Evolutionary conservation across 371 early-diverging fungal species (phyloP).

Genomic region (Syncephalastrum sp.): DNA sequence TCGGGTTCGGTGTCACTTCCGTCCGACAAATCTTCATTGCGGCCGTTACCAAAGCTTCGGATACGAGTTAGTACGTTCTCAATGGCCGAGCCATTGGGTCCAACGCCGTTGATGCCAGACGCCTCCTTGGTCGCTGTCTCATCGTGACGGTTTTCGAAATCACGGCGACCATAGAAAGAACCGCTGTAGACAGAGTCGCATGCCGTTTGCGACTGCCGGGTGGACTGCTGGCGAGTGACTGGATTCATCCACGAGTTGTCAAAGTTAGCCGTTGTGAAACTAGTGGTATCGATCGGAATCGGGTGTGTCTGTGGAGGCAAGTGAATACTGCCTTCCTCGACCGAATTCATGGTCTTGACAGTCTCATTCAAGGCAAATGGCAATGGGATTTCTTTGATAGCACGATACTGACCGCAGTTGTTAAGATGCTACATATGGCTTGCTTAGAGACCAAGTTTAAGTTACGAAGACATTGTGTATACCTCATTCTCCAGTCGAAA

Average conservation of each 20-base stretch:
- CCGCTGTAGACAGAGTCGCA: constrained; percentile 19
- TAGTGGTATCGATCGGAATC: no score
- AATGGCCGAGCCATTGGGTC: constrained; percentile 3
- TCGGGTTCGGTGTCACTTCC: constrained; percentile 21
- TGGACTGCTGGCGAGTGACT: constrained; percentile 4
- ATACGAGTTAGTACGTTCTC: constrained; percentile 24
- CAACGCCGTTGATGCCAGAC: constrained; percentile 3
- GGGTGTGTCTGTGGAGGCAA: neutral
- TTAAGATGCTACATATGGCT: constrained; percentile 63
- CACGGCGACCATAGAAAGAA: constrained; percentile 48
- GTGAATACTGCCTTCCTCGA: constrained; percentile 19
- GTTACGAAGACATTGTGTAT: constrained; percentile 5
- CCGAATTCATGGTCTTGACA: constrained; percentile 23
- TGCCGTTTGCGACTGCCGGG: constrained; percentile 1
- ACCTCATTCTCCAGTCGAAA: constrained; percentile 89
- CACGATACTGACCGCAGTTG: constrained; percentile 85
- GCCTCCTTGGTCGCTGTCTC: constrained; percentile 16
- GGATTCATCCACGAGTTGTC: constrained; percentile 4
- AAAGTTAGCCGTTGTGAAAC: no score
- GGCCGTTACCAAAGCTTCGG: constrained; percentile 14
- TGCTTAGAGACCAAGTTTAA: neutral
- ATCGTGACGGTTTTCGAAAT: constrained; percentile 47
- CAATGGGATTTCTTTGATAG: constrained; percentile 84
- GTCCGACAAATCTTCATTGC: constrained; percentile 4
- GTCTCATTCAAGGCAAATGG: constrained; percentile 51